These are phyloP conservation scores for Phytophthora foliorum DNA, from an alignment of 352 stramenopile genomes.

Conservation along the genomic window DNA sequence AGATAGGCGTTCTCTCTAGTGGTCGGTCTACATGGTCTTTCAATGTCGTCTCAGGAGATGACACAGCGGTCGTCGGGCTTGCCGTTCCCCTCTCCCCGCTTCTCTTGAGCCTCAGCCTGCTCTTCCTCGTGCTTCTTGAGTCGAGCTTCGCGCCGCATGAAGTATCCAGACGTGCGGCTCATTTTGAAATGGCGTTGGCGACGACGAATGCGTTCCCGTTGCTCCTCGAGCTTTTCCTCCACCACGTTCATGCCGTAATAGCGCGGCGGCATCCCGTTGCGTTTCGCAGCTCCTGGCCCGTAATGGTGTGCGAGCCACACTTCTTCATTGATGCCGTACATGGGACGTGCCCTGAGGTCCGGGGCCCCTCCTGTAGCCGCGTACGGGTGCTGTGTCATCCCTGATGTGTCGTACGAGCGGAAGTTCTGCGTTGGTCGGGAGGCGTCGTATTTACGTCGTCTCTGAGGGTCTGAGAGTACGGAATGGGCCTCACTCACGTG, in stretches of 20 bases:
- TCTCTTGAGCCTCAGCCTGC: constrained; percentile 39
- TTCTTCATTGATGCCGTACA: constrained; percentile 87
- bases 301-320: constrained; percentile 90
- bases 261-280: constrained; percentile 56
- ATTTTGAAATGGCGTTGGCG: constrained; percentile 83
- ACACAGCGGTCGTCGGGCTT: constrained; percentile 29
- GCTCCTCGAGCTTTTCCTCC: constrained; percentile 73
- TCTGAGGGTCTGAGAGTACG: constrained; percentile 72
- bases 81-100: constrained; percentile 26
- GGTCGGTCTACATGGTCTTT: constrained; percentile 8
- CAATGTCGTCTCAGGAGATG: constrained; percentile 35
- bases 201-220: constrained; percentile 71
- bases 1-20: constrained; percentile 37
- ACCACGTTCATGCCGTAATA: constrained; percentile 83
- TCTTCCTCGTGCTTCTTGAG: constrained; percentile 65
- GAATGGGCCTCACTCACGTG: constrained; percentile 82
- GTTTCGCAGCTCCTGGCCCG: constrained; percentile 56
- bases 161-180: constrained; percentile 70
- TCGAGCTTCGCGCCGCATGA: constrained; percentile 74
- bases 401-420: constrained; percentile 50
- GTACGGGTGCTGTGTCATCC: constrained; percentile 65
- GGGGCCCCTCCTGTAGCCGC: constrained; percentile 40
- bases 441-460: constrained; percentile 75
- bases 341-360: constrained; percentile 39
- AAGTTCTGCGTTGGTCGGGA: constrained; percentile 55